Evolutionary conservation across 805 yeast genomes (phyloP).

Genomic region (Yamadazyma sp.): DNA sequence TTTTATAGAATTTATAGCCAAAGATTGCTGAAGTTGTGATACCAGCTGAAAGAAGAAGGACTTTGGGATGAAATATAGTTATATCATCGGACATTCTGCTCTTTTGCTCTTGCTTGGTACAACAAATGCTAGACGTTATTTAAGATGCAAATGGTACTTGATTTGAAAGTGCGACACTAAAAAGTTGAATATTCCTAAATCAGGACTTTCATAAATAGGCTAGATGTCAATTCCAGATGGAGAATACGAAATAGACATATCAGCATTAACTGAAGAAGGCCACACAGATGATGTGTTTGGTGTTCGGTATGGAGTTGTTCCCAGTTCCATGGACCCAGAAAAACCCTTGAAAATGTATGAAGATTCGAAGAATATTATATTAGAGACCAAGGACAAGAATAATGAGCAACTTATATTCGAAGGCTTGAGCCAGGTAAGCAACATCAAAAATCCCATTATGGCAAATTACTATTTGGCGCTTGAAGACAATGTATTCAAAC

Average conservation of each 20-base stretch:
- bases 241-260: slow-evolving; percentile 43
- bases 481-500: slow-evolving; percentile 18
- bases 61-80: slow-evolving; percentile 38
- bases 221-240: slow-evolving; percentile 32
- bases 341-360: slow-evolving; percentile 35
- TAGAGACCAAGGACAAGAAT: slow-evolving; percentile 28
- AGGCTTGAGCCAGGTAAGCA: slow-evolving; percentile 34
- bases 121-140: too few species aligned
- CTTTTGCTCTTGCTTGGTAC: too few species aligned
- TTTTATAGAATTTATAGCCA: slow-evolving; percentile 30
- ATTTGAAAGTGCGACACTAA: slow-evolving; percentile 4
- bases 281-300: slow-evolving; percentile 17
- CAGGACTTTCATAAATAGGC: slow-evolving; percentile 1
- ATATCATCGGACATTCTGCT: slow-evolving; percentile 18
- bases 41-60: slow-evolving; percentile 37
- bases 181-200: slow-evolving; percentile 1
- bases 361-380: slow-evolving; percentile 30
- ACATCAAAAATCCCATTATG: slow-evolving; percentile 12
- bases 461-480: slow-evolving; percentile 33
- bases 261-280: slow-evolving; percentile 12
- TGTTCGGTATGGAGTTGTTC: slow-evolving; percentile 41
- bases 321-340: slow-evolving; percentile 40
- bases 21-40: slow-evolving; percentile 28
- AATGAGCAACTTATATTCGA: slow-evolving; percentile 35
- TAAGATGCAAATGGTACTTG: neutral